A percentile compares a stretch with the other conserved stretches of the same genome.
phyloP scores from a whole-genome alignment of 331 rosid genomes.

The Malus hybrid region DNA sequence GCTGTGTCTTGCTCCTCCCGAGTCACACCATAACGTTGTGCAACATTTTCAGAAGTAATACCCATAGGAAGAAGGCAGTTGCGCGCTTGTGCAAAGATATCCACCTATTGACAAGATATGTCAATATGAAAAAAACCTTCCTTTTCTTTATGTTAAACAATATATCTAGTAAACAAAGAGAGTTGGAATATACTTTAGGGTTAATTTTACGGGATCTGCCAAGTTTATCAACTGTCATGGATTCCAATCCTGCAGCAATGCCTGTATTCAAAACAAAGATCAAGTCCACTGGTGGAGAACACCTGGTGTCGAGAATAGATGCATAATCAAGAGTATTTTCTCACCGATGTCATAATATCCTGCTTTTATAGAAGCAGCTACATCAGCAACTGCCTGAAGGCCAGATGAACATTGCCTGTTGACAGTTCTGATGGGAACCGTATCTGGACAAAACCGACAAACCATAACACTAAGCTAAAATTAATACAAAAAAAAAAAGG shows the following conservation, averaged over 20 bases:
- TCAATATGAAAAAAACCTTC: slow-evolving; percentile 6
- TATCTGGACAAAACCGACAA: too few relatives aligned
- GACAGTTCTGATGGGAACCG: slow-evolving; percentile 64
- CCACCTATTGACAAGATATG: background rate
- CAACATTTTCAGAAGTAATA: slow-evolving; percentile 85
- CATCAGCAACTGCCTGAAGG: slow-evolving; percentile 91
- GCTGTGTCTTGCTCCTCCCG: slow-evolving; percentile 88
- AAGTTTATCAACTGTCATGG: slow-evolving; percentile 45
- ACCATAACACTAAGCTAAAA: slow-evolving; percentile 5
- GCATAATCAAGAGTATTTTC: slow-evolving; percentile 1
- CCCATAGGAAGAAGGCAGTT: slow-evolving; percentile 97
- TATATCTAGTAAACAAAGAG: background rate
- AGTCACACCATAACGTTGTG: slow-evolving; percentile 67
- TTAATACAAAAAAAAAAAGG: background rate
- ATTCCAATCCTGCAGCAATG: slow-evolving; percentile 84
- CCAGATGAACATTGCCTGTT: slow-evolving; percentile 94
- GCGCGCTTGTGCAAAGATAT: slow-evolving; percentile 52
- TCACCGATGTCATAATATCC: slow-evolving; percentile 79
- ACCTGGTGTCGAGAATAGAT: background rate
- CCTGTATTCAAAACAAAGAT: slow-evolving; percentile 37
- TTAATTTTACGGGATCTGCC: slow-evolving; percentile 15
- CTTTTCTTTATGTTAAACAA: background rate
- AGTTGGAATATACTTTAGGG: slow-evolving; percentile 45
- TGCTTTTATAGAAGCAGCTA: slow-evolving; percentile 80
- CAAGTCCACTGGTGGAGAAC: background rate